A percentile compares a stretch with the other conserved stretches of the same genome.
Conservation (phyloP, 805 yeast genomes). For the Ogataea chonburiensis region DNA sequence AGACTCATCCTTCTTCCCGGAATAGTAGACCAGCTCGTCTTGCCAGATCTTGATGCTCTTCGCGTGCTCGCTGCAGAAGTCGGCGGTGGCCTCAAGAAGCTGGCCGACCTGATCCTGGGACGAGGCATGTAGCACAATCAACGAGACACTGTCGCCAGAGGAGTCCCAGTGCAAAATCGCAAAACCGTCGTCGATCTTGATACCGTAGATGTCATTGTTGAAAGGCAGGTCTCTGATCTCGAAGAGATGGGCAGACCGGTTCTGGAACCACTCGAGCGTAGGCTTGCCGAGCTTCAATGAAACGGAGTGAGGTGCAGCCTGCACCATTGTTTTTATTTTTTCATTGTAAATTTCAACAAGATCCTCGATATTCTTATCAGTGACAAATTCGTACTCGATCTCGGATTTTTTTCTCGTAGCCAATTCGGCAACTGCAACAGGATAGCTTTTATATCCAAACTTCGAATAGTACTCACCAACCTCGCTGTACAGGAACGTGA, state of each 20-base stretch:
- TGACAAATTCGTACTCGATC: conserved; percentile 1
- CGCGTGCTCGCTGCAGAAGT: conserved; percentile 14
- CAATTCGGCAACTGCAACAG: conserved; percentile 21
- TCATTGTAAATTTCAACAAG: conserved; percentile 12
- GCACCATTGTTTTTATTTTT: conserved; percentile 3
- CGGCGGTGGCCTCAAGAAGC: conserved; percentile 15
- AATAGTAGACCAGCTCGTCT: conserved; percentile 22
- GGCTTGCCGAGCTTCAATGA: conserved; percentile 33
- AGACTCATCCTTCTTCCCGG: conserved; percentile 5
- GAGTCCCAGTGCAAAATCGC: conserved; percentile 45
- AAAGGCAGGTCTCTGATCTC: conserved; percentile 2
- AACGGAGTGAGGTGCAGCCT: not conserved
- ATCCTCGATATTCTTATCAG: conserved; percentile 1
- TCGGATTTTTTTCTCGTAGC: not conserved
- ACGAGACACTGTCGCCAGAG: conserved; percentile 9
- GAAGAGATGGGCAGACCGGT: conserved; percentile 30
- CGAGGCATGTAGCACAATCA: conserved; percentile 24
- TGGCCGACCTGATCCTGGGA: conserved; percentile 10
- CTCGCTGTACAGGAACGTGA: conserved; percentile 63
- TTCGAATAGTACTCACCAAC: conserved; percentile 64
- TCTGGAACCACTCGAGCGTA: conserved; percentile 42
- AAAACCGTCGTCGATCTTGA: conserved; percentile 25
- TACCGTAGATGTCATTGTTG: conserved; percentile 12
- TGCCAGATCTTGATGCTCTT: conserved; percentile 27
- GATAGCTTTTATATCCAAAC: conserved; percentile 51